phyloP scores from a whole-genome alignment of 805 yeast genomes.

The Candida germanica region DNA sequence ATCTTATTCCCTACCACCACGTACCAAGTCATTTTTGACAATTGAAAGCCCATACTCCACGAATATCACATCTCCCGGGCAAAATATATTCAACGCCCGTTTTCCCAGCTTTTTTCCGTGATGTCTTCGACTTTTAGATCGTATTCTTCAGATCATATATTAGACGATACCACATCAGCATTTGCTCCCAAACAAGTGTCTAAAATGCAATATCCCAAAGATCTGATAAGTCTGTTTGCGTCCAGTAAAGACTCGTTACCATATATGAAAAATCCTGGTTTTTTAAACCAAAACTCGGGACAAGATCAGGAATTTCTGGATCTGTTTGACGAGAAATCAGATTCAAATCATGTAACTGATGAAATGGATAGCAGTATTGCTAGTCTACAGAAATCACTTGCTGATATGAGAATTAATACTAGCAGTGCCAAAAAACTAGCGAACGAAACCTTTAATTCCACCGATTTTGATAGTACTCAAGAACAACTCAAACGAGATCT shows the following conservation, averaged over 20 bases:
- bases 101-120: too few relatives aligned
- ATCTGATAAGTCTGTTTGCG: slow-evolving; percentile 1
- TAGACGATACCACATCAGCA: slow-evolving; percentile 6
- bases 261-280: neutral
- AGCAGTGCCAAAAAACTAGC: neutral
- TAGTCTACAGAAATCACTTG: slow-evolving; percentile 13
- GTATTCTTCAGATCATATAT: too few relatives aligned
- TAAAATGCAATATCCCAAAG: neutral
- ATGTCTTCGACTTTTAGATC: too few relatives aligned
- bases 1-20: too few relatives aligned
- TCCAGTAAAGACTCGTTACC: slow-evolving; percentile 16
- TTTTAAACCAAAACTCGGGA: neutral
- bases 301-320: slow-evolving; percentile 10
- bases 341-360: neutral
- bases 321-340: slow-evolving; percentile 10
- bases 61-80: too few relatives aligned
- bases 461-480: slow-evolving; percentile 20
- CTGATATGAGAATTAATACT: slow-evolving; percentile 10
- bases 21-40: too few relatives aligned
- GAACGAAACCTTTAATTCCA: slow-evolving; percentile 9
- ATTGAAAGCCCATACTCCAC: too few relatives aligned
- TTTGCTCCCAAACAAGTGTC: slow-evolving; percentile 3
- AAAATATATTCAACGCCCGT: too few relatives aligned
- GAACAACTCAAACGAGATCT: slow-evolving; percentile 21
- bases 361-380: slow-evolving; percentile 14